Conservation (phyloP, 2,329 filamentous ascomycete genomes). For the Aspergillus pseudotamarii region DNA sequence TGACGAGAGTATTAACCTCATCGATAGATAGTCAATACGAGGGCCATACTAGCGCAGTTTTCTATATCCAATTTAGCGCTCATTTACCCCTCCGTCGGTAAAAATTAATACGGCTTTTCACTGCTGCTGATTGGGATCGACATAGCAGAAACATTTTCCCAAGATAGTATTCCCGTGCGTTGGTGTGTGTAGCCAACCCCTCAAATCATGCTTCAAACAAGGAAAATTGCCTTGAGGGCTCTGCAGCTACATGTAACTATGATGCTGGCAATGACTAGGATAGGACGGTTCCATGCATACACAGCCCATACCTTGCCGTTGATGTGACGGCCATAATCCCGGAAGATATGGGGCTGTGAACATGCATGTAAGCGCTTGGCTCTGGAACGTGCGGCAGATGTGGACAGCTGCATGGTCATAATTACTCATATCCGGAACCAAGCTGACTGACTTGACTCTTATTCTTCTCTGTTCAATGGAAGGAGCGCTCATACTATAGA, state of each 20-base stretch:
- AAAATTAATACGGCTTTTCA: neutral
- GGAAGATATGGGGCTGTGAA: neutral
- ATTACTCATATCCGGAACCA: neutral
- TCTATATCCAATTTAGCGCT: neutral
- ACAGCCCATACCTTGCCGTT: neutral
- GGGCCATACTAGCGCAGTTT: neutral
- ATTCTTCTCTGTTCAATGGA: neutral
- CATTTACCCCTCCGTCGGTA: neutral
- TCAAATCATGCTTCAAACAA: neutral
- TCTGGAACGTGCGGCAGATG: neutral
- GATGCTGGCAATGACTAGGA: neutral
- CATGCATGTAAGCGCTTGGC: neutral
- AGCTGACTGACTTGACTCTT: neutral
- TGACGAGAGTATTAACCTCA: neutral
- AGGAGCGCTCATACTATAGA: neutral
- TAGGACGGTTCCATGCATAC: neutral
- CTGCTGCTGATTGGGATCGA: neutral
- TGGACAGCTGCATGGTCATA: neutral
- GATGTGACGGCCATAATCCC: neutral
- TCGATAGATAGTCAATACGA: neutral
- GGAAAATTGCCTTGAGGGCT: neutral
- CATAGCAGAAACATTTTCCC: neutral
- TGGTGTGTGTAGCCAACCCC: neutral
- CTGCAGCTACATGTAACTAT: neutral
- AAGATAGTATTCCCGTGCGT: neutral